These are phyloP conservation scores for Aspergillus sp. DNA, from an alignment of 2,329 filamentous ascomycete genomes.

Conservation along the genomic window DNA sequence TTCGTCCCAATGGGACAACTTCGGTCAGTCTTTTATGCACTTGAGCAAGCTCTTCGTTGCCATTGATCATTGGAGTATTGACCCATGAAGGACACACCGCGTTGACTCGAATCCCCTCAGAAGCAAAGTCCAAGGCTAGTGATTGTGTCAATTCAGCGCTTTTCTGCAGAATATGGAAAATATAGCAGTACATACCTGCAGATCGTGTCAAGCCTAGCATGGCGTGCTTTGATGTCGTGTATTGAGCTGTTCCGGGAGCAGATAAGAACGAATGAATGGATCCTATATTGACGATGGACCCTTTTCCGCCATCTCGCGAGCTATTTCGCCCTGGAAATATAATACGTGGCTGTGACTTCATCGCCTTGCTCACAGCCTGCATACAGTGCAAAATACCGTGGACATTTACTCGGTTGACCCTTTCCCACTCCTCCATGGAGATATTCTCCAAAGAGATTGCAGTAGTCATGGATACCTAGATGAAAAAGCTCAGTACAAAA, in stretches of 20 bases:
- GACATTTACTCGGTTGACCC: slow-evolving; percentile 33
- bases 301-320: slow-evolving; percentile 14
- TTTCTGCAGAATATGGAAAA: not conserved
- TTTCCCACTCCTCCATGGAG: slow-evolving; percentile 26
- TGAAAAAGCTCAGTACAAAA: too few species aligned
- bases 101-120: slow-evolving; percentile 1
- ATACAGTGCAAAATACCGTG: slow-evolving; percentile 37
- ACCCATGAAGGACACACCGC: slow-evolving; percentile 2
- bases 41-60: not conserved
- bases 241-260: slow-evolving; percentile 31
- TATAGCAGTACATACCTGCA: slow-evolving; percentile 17
- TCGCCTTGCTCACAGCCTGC: slow-evolving; percentile 20
- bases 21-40: not conserved
- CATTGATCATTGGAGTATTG: slow-evolving; percentile 1
- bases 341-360: slow-evolving; percentile 20
- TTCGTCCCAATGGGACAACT: not conserved
- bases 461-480: slow-evolving; percentile 1
- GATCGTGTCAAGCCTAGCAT: slow-evolving; percentile 41
- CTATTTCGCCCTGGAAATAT: slow-evolving; percentile 29
- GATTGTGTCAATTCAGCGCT: not conserved
- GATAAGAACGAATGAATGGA: slow-evolving; percentile 29
- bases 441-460: not conserved
- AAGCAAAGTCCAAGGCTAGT: not conserved
- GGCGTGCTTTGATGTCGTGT: slow-evolving; percentile 41
- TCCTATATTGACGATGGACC: slow-evolving; percentile 36